phyloP scores from a whole-genome alignment of 345 rosid genomes.

The Brassica rapa region DNA sequence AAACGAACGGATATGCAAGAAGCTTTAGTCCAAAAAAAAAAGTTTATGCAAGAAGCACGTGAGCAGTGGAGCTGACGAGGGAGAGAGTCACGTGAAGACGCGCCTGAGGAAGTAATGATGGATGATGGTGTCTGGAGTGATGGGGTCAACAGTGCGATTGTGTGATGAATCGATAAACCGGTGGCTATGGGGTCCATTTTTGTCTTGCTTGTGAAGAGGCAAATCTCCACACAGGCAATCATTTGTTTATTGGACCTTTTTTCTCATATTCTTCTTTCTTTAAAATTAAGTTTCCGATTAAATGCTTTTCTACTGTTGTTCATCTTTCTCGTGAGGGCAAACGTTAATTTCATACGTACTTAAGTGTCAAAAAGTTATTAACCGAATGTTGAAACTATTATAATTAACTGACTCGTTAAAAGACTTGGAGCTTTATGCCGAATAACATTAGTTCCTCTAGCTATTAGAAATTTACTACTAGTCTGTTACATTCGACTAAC shows the following conservation, averaged over 20 bases:
- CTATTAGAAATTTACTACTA: background rate
- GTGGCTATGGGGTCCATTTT: conserved; percentile 9
- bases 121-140: background rate
- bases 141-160: conserved; percentile 9
- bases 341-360: background rate
- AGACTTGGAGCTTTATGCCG: conserved; percentile 4
- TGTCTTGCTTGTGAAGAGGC: conserved; percentile 37
- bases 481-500: conserved; percentile 18
- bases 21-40: background rate
- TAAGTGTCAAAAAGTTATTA: conserved; percentile 10
- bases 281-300: conserved; percentile 26
- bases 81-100: conserved; percentile 38
- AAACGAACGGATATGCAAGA: background rate
- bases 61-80: conserved; percentile 28
- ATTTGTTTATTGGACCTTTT: conserved; percentile 25
- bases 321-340: conserved; percentile 9
- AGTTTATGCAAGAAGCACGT: conserved; percentile 18
- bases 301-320: conserved; percentile 13
- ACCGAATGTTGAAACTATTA: background rate
- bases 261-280: conserved; percentile 25
- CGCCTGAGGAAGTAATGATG: conserved; percentile 32
- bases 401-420: background rate
- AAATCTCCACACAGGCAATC: conserved; percentile 31
- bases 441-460: background rate
- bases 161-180: conserved; percentile 8